phyloP scores from a whole-genome alignment of 2,329 filamentous ascomycete genomes.

The Zymoseptoria ardabiliae region DNA sequence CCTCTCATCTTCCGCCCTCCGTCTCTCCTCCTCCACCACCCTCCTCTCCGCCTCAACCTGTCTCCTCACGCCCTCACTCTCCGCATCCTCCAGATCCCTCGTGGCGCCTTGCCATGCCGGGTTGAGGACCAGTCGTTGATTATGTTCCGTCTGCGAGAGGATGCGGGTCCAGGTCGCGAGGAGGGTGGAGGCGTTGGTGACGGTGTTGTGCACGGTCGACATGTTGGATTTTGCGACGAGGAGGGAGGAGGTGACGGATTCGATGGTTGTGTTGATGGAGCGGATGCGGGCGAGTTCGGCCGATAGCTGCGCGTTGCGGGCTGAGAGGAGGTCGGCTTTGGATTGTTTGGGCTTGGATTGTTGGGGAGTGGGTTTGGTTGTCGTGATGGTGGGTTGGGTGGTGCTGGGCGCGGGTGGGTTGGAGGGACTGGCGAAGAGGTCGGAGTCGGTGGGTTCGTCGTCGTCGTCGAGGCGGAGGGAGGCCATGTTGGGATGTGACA shows the following conservation, averaged over 20 bases:
- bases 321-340: constrained; percentile 46
- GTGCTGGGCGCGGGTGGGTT: constrained; percentile 32
- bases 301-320: constrained; percentile 65
- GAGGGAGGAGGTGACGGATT: constrained; percentile 65
- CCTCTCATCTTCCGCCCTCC: constrained; percentile 54
- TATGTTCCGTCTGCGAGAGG: constrained; percentile 94
- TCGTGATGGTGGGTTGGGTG: constrained; percentile 33
- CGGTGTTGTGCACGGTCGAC: constrained; percentile 76
- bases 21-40: constrained; percentile 69
- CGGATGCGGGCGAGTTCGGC: constrained; percentile 76
- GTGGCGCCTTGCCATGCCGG: constrained; percentile 83
- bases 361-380: constrained; percentile 31
- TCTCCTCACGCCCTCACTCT: constrained; percentile 66
- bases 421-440: constrained; percentile 51
- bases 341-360: constrained; percentile 30
- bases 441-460: constrained; percentile 40
- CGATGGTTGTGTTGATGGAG: constrained; percentile 81
- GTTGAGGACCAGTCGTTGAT: constrained; percentile 83
- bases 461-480: constrained; percentile 40
- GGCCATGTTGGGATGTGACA: constrained; percentile 15
- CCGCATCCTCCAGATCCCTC: constrained; percentile 77
- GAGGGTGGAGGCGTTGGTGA: constrained; percentile 77
- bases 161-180: constrained; percentile 95
- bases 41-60: constrained; percentile 72
- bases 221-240: constrained; percentile 70